Base-by-base conservation (phyloP, 1,284 basidiomycete genomes). In the Ganoderma resinaceum region DNA sequence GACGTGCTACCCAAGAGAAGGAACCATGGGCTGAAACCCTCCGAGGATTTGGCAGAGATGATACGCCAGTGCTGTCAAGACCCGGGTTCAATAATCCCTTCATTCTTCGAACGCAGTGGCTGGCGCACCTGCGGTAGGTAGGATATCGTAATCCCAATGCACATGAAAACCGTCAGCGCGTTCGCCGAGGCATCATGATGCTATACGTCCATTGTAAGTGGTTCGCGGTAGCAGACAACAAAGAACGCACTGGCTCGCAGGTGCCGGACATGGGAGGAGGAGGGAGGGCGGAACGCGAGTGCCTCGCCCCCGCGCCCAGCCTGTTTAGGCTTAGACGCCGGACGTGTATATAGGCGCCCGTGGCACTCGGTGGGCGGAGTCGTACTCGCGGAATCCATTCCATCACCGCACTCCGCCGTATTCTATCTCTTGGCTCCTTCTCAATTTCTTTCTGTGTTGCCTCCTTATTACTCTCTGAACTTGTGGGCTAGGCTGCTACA, bases 21-120 rank as follows among this genome's bases (percentile, higher is more conserved):
- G 78, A 95, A 99, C 90, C 94, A 94, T 63, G 96, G 95, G 69
- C 94, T 96, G 71, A 98, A 90, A 0, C 96, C 96, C 73, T 96
- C 90, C 0, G 95, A 96, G 0, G 95, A 93, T 52, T 89, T 86
- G 57, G 90, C 86, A 63, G 81, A 80, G 75, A 96, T 90, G 70
- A 97, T 95, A 40, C 93, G 85, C 64, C 87, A 82, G 75, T 93
- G 93, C 89, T 94, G 73, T 9, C 11, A 63, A 62, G 52, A 40
- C 6, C 23, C 8, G 2, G 37, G 18, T 23, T 60, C 37, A 60
- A 38, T 38, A 29, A n/a, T 16, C 23, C n/a, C 18, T 23, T 60
- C 37, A 26, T 60, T 26, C 29, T 23, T 26, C 35, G 37, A 40
- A 59, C 20, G n/a, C 49, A 43, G 26, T 40, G n/a, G 33, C 60